A percentile compares a stretch with the other conserved stretches of the same genome.
These are phyloP conservation scores for Blastocystis sp. DNA, from an alignment of 352 stramenopile species.

Conservation along the genomic window DNA sequence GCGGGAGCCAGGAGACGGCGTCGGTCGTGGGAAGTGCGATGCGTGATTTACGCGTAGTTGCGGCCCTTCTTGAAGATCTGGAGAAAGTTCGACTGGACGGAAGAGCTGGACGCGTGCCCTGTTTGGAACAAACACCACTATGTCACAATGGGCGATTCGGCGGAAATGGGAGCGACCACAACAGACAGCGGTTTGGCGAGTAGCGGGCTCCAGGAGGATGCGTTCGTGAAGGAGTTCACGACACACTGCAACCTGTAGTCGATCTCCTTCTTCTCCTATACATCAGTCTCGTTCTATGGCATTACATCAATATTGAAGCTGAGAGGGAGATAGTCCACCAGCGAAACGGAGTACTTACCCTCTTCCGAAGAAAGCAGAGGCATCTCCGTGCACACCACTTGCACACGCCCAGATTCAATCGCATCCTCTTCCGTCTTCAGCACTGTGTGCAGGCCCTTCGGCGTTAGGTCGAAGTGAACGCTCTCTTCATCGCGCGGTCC, in stretches of 20 bases:
- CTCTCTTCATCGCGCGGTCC: background rate
- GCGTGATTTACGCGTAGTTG: slow-evolving; percentile 3
- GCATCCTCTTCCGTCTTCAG: background rate
- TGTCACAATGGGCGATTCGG: background rate
- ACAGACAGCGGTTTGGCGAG: background rate
- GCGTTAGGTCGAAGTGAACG: background rate
- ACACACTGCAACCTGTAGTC: background rate
- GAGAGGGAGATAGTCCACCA: background rate
- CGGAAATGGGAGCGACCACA: background rate
- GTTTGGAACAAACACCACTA: background rate
- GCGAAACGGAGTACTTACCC: background rate
- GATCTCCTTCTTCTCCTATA: background rate
- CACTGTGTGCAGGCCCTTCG: background rate
- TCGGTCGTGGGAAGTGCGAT: background rate
- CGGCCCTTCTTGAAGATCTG: slow-evolving; percentile 62
- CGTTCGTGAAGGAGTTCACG: background rate
- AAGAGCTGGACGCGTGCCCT: background rate
- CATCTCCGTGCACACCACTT: background rate
- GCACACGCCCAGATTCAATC: background rate
- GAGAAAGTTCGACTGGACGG: slow-evolving; percentile 68
- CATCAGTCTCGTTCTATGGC: background rate
- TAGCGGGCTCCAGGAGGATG: background rate
- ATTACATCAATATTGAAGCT: background rate
- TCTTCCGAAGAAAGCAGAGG: background rate
- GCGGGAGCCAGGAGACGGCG: background rate